Base-by-base conservation (phyloP, 495 filamentous ascomycete species). In the Pseudomonodictys pantanalensis region DNA sequence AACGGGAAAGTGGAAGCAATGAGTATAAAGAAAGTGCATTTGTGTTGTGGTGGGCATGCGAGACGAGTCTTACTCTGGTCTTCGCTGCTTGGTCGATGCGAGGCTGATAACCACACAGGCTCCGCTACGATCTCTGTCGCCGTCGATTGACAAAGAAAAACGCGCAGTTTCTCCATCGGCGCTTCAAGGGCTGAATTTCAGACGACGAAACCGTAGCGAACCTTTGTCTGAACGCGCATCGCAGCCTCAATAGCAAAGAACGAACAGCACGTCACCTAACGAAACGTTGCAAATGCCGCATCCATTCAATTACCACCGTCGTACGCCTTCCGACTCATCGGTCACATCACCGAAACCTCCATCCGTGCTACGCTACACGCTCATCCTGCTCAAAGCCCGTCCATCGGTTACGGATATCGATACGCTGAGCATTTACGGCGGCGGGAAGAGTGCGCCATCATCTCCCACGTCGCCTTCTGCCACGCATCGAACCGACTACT, bases 341-440 rank as follows among this genome's bases (percentile, higher is more conserved):
- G 17, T 35, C 42, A 29, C 30, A 15, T n/a, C 23, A 12, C 18
- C 44, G 2, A 62, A 56, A 25, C 43, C 59, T 0, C 59, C 59
- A 1, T 62, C 59, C n/a, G 28, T 52, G 44, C 33, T 62, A 32
- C 59, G 46, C 51, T 62, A 62, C 59, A 52, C 59, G 9, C 43
- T 62, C 59, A 56, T 62, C 15, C 52, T 62, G 1, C 45, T 62
- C 0, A 62, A 62, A 56, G 59, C 59, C 3, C 51, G 59, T 5
- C 59, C 59, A 7, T 32, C 59, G 1, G 2, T 20, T 20, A 15
- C 44, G 6, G 59, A 62, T 22, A 2, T 62, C 50, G 41, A 39
- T 12, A 55, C 28, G 2, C 24, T 61, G 2, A 45, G 33, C 23
- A 25, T 23, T 8, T 61, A 61, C 44, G n/a, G 24, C n/a, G 23